Evolutionary conservation across 768 basidiomycete genomes (phyloP), one percentile per base, ranked within the genome.

Genomic region (Tephrocybe sp.): DNA sequence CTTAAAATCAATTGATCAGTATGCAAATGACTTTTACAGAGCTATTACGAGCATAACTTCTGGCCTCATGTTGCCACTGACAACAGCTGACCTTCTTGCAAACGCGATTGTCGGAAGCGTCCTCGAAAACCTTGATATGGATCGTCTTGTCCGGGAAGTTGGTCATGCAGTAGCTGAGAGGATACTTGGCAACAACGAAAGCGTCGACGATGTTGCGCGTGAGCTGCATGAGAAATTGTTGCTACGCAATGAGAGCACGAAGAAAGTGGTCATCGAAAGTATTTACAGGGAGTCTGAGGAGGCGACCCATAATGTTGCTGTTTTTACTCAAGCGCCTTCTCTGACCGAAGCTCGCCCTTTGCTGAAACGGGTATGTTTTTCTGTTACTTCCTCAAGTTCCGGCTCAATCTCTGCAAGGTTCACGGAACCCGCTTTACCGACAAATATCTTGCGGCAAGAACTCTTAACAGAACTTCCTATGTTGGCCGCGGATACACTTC

Each of bases 91-190:
- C 67, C 79, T 97, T 30, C 83, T 98, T 41, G 83, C 94, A 15
- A 92, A 95, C 62, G 95, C 95, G 24, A 98, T 98, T 50, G 93
- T 94, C 48, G 95, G 94, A 27, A 91, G 91, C 65, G 94, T 97
- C 36, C 77, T 98, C 23, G 95, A 98, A 72, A 97, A 97, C 61
- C 83, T 97, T 52, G 95, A 98, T 67, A 95, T 98, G 95, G 95
- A 98, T 61, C 82, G 93, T 24, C 78, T 98, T 31, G 92, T 98
- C 49, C 83, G 84, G 30, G 95, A 98, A 69, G 94, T 98, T 42
- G 95, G 95, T 15, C 79, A 87, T 50, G 93, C 93, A 8, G 94
- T 98, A 7, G 93, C 94, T 6, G 83, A 91, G 59, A 82, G 94
- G 44, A 92, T 98, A 65, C 79, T 92, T 9, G 89, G 91, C 18